phyloP scores from a whole-genome alignment of 2,329 filamentous ascomycete species.

The Xylariaceae sp. region DNA sequence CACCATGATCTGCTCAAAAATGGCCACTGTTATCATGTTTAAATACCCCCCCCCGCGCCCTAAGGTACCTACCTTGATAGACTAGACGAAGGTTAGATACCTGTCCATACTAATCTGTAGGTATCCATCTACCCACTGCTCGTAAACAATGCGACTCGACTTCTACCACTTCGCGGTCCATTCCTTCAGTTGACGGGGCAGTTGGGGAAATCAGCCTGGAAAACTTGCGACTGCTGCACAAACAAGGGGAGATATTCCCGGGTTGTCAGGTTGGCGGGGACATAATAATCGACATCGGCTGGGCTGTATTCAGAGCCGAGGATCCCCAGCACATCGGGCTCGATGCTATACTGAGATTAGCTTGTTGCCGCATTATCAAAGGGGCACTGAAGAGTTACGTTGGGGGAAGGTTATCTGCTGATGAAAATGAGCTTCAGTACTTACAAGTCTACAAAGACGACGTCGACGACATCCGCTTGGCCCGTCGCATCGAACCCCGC shows the following conservation, averaged over 20 bases:
- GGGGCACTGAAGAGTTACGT: too few relatives aligned
- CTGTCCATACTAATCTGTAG: too few relatives aligned
- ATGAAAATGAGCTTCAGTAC: slow-evolving; percentile 12
- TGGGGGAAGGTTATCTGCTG: too few relatives aligned
- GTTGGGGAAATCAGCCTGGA: slow-evolving; percentile 34
- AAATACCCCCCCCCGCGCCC: too few relatives aligned
- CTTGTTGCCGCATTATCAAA: not conserved
- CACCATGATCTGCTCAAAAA: too few relatives aligned
- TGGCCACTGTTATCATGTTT: too few relatives aligned
- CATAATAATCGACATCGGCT: slow-evolving; percentile 35
- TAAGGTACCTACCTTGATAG: too few relatives aligned
- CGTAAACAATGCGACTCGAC: too few relatives aligned
- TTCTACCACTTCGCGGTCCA: too few relatives aligned
- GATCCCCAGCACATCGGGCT: slow-evolving; percentile 33
- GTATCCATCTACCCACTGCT: too few relatives aligned
- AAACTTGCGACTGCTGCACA: slow-evolving; percentile 31
- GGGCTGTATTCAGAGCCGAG: slow-evolving; percentile 35
- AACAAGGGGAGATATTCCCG: slow-evolving; percentile 38
- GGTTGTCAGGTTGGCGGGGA: slow-evolving; percentile 36
- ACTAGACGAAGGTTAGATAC: too few relatives aligned
- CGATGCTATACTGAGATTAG: slow-evolving; percentile 30
- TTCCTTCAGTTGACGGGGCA: slow-evolving; percentile 27
- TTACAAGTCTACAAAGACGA: slow-evolving; percentile 50
- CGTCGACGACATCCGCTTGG: slow-evolving; percentile 42
- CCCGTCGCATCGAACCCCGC: slow-evolving; percentile 43